Evolutionary conservation across 1,284 basidiomycete genomes (phyloP).

Genomic region (Ganoderma sinense): DNA sequence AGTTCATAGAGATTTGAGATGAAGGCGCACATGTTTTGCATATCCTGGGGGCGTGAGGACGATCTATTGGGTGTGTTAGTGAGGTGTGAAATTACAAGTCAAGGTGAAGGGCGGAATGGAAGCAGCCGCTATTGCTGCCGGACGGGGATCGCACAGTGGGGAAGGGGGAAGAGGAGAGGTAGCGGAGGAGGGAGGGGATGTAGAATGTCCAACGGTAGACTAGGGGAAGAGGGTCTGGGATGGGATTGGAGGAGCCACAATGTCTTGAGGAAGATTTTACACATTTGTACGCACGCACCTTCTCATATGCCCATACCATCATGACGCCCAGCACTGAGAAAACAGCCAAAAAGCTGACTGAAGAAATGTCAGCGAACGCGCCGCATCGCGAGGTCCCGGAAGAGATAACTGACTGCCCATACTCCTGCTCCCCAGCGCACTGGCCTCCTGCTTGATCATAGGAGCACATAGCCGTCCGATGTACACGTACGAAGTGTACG

Average conservation of each 20-base stretch:
- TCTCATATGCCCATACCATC: conserved; percentile 76
- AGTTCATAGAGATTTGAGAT: not conserved
- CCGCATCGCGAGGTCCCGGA: not conserved
- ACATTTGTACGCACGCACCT: conserved; percentile 48
- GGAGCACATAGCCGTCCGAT: conserved; percentile 70
- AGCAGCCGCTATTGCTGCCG: not conserved
- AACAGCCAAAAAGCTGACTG: conserved; percentile 66
- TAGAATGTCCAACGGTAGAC: not conserved
- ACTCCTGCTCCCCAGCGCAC: conserved; percentile 51
- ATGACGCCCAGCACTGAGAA: conserved; percentile 71
- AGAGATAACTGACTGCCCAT: conserved; percentile 62
- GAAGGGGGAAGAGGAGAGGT: not conserved
- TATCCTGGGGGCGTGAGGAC: conserved; percentile 72
- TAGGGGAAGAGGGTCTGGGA: not conserved
- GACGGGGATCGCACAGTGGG: not conserved
- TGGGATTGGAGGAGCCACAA: not conserved
- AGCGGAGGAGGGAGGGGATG: not conserved
- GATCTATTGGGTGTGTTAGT: conserved; percentile 49
- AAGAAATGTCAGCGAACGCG: conserved; percentile 2
- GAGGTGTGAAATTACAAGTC: not conserved
- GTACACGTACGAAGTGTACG: conserved; percentile 75
- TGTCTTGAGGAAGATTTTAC: not conserved
- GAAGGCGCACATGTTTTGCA: conserved; percentile 66
- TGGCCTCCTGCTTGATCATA: conserved; percentile 56
- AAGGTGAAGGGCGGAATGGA: not conserved